Evolutionary conservation across 2,329 filamentous ascomycete genomes (phyloP).

Genomic region (Rhynchosporium graminicola): DNA sequence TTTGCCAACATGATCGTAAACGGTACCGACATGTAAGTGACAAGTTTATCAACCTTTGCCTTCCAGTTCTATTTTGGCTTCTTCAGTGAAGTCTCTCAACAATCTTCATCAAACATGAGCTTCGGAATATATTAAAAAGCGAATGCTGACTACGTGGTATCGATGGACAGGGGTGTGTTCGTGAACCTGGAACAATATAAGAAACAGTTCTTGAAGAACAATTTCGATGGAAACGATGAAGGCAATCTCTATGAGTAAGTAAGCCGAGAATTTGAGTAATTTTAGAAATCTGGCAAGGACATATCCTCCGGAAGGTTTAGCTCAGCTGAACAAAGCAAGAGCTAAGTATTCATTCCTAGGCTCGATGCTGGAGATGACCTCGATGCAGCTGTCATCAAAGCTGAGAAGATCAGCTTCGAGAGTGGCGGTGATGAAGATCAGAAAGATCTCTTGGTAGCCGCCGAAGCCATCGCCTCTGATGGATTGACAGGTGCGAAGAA

Average conservation of each 20-base stretch:
- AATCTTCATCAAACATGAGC: too few species aligned
- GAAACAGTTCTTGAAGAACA: constrained; percentile 16
- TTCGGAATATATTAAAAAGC: too few species aligned
- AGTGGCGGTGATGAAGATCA: constrained; percentile 3
- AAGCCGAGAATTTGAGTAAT: too few species aligned
- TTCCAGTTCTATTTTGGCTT: too few species aligned
- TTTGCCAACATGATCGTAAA: constrained; percentile 9
- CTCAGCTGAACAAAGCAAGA: too few species aligned
- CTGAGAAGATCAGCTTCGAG: constrained; percentile 16
- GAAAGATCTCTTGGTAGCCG: constrained; percentile 13
- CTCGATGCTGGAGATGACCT: constrained; percentile 12
- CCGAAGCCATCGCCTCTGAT: not conserved
- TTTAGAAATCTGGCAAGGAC: too few species aligned
- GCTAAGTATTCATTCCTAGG: too few species aligned
- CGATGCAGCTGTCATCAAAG: constrained; percentile 3
- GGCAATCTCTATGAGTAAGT: constrained; percentile 11
- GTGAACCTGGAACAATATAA: constrained; percentile 17
- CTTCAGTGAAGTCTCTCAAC: too few species aligned
- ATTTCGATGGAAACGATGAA: constrained; percentile 6
- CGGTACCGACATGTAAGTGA: not conserved
- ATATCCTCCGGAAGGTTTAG: too few species aligned
- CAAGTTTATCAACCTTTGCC: too few species aligned
- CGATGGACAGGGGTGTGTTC: not conserved
- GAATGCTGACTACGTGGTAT: too few species aligned
- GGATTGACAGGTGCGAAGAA: constrained; percentile 1